Evolutionary conservation across 352 stramenopile genomes (phyloP), one percentile per base, ranked within the genome.

Genomic region (Phytophthora cajani): DNA sequence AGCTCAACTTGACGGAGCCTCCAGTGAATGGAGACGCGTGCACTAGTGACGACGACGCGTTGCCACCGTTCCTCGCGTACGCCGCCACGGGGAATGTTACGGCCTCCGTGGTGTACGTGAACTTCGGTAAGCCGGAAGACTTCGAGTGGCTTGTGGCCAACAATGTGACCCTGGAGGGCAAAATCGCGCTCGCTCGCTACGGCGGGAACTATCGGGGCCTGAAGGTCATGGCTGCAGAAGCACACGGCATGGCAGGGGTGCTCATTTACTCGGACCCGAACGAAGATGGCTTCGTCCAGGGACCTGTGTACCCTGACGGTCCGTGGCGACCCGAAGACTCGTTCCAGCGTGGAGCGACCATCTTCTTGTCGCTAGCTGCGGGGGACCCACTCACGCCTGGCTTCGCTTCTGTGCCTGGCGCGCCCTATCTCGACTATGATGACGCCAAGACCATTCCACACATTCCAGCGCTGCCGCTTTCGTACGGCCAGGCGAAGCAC

Each of bases 21-120:
- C 38, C 54, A 1, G 64, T 97, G 2, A 54, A 52, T 16, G 86
- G 88, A 50, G 87, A 93, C 44, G 60, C 82, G 7, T 84, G 93
- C 23, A 82, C 69, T 54, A 88, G 60, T 70, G 76, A 61, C 62
- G 66, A 69, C 69, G 63, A 78, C 36, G 87, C 74, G 54, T 75
- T 83, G 59, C 90, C 78, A 65, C 81, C 88, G 5, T 97, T 92
- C 67, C 68, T 95, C 33, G 91, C 85, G 5, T 97, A 97, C 70
- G 73, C 84, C 4, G 77, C 84, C 1, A 81, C 82, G 2, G 91
- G 89, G 3, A 81, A 90, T 56, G 78, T 93, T 21, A 85, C 74
- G 12, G 75, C 65, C 11, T 71, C 83, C 0, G 62, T 94, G 3
- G 87, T 97, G 44, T 97, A 95, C 74, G 90, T 78, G 38, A 97